A percentile compares a stretch with the other conserved stretches of the same genome.
These are phyloP conservation scores for Trichoderma orchidacearum DNA, from an alignment of 495 filamentous ascomycete species.

Conservation along the genomic window DNA sequence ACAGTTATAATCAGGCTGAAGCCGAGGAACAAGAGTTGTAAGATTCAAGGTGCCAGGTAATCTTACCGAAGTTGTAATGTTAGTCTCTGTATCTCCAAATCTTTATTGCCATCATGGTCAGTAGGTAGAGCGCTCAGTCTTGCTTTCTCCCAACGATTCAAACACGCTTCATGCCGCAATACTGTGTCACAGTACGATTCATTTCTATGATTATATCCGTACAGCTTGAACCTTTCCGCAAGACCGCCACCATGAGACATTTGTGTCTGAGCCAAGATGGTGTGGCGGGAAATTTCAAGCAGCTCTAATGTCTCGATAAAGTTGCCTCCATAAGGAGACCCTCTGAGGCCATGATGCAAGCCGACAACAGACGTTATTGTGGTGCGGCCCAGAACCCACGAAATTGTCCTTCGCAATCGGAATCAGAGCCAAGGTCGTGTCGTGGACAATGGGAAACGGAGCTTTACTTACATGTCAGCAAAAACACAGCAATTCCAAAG, in stretches of 20 bases:
- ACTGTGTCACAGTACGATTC: background rate
- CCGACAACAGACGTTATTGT: background rate
- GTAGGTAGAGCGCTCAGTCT: background rate
- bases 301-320: background rate
- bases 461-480: background rate
- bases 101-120: background rate
- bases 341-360: background rate
- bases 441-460: background rate
- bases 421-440: background rate
- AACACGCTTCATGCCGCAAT: background rate
- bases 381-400: background rate
- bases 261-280: background rate
- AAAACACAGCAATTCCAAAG: background rate
- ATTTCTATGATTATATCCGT: background rate
- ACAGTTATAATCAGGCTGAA: background rate
- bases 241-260: background rate
- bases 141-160: background rate
- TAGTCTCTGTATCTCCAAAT: background rate
- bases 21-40: background rate
- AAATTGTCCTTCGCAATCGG: background rate
- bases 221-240: background rate
- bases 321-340: background rate
- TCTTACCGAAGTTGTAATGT: background rate
- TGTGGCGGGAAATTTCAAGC: background rate
- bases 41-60: background rate